These are phyloP conservation scores for Fusarium mangiferae DNA, from an alignment of 2,329 filamentous ascomycete genomes.

Conservation along the genomic window DNA sequence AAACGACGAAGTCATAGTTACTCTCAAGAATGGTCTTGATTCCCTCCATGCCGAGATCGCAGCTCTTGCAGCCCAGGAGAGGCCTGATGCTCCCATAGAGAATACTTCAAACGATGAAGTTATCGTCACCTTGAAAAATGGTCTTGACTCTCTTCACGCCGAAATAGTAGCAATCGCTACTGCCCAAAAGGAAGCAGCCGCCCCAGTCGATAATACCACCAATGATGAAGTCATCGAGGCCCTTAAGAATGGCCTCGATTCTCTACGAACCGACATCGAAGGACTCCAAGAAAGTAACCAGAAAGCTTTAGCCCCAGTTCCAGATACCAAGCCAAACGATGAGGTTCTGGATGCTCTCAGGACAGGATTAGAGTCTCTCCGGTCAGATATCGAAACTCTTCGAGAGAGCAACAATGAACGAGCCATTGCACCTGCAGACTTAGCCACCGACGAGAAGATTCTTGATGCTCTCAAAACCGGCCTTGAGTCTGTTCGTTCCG, in stretches of 20 bases:
- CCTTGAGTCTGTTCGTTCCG: constrained; percentile 75
- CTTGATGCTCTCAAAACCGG: constrained; percentile 85
- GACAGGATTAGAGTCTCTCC: constrained; percentile 77
- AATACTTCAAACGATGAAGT: constrained; percentile 74
- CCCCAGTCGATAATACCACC: constrained; percentile 23
- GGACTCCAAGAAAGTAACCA: constrained; percentile 72
- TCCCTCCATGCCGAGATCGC: constrained; percentile 75
- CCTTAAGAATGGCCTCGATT: constrained; percentile 38
- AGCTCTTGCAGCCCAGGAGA: constrained; percentile 69
- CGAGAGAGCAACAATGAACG: constrained; percentile 76
- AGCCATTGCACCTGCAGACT: constrained; percentile 46
- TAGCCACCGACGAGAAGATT: constrained; percentile 74
- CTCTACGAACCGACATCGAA: constrained; percentile 39
- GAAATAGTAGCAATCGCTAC: constrained; percentile 80
- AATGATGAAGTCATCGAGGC: constrained; percentile 38
- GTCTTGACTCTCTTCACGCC: constrained; percentile 73
- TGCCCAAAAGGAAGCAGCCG: constrained; percentile 57
- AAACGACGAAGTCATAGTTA: constrained; percentile 85
- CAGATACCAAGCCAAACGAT: constrained; percentile 80
- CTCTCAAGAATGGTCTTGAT: constrained; percentile 80
- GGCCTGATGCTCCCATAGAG: constrained; percentile 18
- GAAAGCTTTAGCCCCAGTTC: constrained; percentile 59
- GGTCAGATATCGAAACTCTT: constrained; percentile 75
- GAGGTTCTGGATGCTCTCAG: constrained; percentile 87
- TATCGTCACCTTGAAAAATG: constrained; percentile 83